Percentiles rank a stretch among this genome's conserved stretches.
Conservation (phyloP, 2,329 filamentous ascomycete genomes). For the Cladosporium sp. region DNA sequence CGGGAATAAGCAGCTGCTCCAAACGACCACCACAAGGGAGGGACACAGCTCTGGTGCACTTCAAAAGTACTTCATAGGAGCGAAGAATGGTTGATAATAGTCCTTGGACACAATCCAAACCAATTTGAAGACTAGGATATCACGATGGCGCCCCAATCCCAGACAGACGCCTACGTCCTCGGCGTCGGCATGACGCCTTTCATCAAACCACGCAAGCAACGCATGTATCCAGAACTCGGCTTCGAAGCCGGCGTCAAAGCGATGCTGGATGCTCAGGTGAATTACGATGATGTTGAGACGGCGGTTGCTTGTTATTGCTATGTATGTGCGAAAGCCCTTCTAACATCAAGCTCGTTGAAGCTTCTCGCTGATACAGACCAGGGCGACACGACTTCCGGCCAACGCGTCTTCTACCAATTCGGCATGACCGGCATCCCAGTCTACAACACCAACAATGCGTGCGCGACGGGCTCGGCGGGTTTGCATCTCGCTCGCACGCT, state of each 20-base stretch:
- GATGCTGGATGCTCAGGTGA: constrained; percentile 81
- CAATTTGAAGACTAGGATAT: background rate
- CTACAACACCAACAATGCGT: constrained; percentile 99
- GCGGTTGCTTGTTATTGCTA: constrained; percentile 97
- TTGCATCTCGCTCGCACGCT: constrained; percentile 79
- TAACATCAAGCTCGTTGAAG: background rate
- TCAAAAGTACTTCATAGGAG: background rate
- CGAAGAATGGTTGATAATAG: background rate
- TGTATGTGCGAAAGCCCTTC: constrained; percentile 17
- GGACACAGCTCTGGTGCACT: background rate
- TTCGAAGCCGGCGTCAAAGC: constrained; percentile 91
- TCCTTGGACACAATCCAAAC: background rate
- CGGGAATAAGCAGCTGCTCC: background rate
- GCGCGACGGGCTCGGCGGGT: constrained; percentile 87
- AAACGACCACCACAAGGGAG: background rate
- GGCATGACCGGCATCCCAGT: constrained; percentile 95
- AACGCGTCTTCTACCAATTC: constrained; percentile 98
- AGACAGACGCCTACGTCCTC: constrained; percentile 69
- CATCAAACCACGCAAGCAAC: constrained; percentile 91
- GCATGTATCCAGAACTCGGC: constrained; percentile 91
- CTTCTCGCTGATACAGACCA: background rate
- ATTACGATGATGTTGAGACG: constrained; percentile 93
- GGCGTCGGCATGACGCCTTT: constrained; percentile 99
- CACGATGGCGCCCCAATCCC: constrained; percentile 2
- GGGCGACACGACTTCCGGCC: constrained; percentile 89